These are phyloP conservation scores for Madurella fahalii DNA, from an alignment of 2,329 filamentous ascomycete genomes.

Conservation along the genomic window DNA sequence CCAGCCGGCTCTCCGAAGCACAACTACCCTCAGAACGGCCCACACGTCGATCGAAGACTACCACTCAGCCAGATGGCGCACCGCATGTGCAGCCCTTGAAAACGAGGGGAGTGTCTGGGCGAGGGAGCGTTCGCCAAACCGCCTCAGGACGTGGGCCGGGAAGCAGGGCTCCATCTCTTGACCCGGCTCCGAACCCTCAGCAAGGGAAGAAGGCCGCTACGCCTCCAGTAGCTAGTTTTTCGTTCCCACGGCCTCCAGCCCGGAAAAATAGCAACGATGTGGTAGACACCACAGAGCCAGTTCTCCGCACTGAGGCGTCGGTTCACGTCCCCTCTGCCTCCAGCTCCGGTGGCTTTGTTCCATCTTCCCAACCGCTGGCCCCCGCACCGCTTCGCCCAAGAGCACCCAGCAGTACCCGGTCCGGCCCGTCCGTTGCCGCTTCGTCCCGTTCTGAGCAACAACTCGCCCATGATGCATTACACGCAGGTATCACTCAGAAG, in stretches of 20 bases:
- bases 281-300: background rate
- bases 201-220: background rate
- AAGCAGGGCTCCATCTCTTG: slow-evolving; percentile 1
- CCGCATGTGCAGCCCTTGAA: background rate
- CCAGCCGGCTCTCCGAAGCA: background rate
- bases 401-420: background rate
- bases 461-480: background rate
- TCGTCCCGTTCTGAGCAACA: background rate
- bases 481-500: background rate
- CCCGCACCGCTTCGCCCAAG: background rate
- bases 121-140: background rate
- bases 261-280: background rate
- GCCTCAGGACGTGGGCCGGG: background rate
- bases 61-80: background rate
- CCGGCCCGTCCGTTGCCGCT: background rate
- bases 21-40: background rate
- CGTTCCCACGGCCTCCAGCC: slow-evolving; percentile 2
- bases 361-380: background rate
- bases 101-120: background rate
- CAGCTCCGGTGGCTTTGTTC: background rate
- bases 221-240: slow-evolving; percentile 2
- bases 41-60: background rate
- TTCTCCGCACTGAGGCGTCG: background rate
- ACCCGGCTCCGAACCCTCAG: background rate
- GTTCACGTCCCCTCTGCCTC: background rate